phyloP scores from a whole-genome alignment of 805 yeast genomes.

The Jamesozyma lodderae region DNA sequence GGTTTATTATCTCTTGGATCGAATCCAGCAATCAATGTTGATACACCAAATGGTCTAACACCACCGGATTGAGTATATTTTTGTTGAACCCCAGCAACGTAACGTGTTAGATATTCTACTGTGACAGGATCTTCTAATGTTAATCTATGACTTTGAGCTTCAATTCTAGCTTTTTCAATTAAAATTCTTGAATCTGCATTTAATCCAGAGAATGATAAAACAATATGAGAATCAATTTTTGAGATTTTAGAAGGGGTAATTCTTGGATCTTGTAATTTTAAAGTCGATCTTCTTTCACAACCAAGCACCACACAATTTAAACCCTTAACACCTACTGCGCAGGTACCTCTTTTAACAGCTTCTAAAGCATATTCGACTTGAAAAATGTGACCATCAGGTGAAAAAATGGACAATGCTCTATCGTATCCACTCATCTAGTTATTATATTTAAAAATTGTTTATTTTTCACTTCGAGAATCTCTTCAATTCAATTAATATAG shows the following conservation, averaged over 20 bases:
- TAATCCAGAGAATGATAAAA: constrained; percentile 91
- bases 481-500: too few relatives aligned
- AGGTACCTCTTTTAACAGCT: constrained; percentile 96
- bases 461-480: too few relatives aligned
- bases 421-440: constrained; percentile 99
- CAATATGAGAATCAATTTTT: constrained; percentile 80
- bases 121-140: constrained; percentile 92
- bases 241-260: constrained; percentile 93
- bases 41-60: constrained; percentile 94
- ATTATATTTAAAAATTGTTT: too few relatives aligned
- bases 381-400: constrained; percentile 99
- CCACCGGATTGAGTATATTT: constrained; percentile 97
- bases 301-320: constrained; percentile 82
- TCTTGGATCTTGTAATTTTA: constrained; percentile 92
- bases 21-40: constrained; percentile 92
- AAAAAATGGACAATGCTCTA: constrained; percentile 93
- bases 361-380: constrained; percentile 97
- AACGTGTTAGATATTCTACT: constrained; percentile 83
- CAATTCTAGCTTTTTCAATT: constrained; percentile 90
- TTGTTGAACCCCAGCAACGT: constrained; percentile 97
- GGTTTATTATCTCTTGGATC: constrained; percentile 72
- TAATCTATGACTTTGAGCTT: constrained; percentile 89
- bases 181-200: constrained; percentile 97
- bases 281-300: constrained; percentile 91
- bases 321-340: constrained; percentile 96